These are phyloP conservation scores for Solanum lycopersicoides DNA, from an alignment of 257 asterid genomes.

Conservation along the genomic window DNA sequence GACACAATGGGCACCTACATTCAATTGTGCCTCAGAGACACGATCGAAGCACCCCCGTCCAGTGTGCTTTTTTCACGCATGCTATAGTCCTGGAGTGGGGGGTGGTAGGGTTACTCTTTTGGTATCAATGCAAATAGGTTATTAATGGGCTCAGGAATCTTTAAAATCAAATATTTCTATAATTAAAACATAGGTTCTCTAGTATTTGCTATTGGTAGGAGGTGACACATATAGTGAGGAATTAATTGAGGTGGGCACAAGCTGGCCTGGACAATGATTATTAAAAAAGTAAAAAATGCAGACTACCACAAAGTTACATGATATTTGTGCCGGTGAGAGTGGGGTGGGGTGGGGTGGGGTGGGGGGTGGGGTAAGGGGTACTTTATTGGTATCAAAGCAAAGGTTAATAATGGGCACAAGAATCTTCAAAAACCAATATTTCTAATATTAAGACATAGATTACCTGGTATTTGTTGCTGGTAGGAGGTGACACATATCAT, in stretches of 20 bases:
- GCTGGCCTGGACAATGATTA: background rate
- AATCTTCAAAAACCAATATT: no score
- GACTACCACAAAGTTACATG: background rate
- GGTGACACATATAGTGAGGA: accelerated
- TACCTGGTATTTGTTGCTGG: no score
- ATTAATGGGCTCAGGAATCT: background rate
- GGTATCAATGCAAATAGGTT: background rate
- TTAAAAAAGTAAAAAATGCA: background rate
- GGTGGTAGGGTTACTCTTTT: background rate
- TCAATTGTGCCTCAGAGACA: no score
- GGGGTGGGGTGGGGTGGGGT: background rate
- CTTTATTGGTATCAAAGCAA: no score
- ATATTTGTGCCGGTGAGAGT: background rate
- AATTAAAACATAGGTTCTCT: background rate
- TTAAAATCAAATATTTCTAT: background rate
- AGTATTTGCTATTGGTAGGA: background rate
- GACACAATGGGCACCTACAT: background rate
- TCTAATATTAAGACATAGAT: no score
- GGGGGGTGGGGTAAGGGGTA: no score
- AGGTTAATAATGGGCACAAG: no score
- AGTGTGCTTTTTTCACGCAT: no score
- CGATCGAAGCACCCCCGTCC: no score
- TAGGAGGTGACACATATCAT: no score
- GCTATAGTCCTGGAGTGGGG: background rate
- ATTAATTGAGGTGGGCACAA: background rate